Base-by-base conservation (phyloP, 495 filamentous ascomycete species). In the Aspergillus sclerotiicarbonarius region DNA sequence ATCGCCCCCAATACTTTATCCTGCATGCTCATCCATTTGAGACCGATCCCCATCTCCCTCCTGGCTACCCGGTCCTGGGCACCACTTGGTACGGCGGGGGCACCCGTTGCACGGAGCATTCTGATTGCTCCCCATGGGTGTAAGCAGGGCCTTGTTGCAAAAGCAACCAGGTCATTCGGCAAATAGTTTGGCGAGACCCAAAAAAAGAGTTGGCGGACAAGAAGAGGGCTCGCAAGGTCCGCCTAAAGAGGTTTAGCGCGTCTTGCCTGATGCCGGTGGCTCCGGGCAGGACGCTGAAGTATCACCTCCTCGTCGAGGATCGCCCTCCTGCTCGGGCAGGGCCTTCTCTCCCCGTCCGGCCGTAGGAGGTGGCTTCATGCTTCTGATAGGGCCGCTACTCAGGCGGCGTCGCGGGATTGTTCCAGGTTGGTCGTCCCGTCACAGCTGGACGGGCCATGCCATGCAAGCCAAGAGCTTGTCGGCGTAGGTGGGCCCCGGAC, bases 211-310 rank as follows among this genome's bases (percentile, higher is more conserved):
- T 30, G 12, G 37, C 33, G 37, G 20, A 30, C 32, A 51, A 51
- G 54, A 13, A 29, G 39, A 29, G 48, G 55, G 50, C 67, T 72
- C 67, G 67, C 67, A 69, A 70, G 62, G 16, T 52, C 47, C 62
- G 46, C 72, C 65, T 45, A 37, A 67, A 60, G 56, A 35, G 61
- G 64, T 68, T 61, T 69, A 71, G 63, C 29, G 44, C 45, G 10
- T 35, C 51, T 29, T 16, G 10, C 9, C 4, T 35, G 49, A 31
- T 50, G 47, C 51, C 51, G 51, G 20, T 8, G 51, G 10, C 21
- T 19, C 51, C 51, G 51, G 43, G 51, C 20, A 21, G 13, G 30
- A 4, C 0, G 15, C 45, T 15, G 21, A 30, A 35, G 19, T 39
- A 51, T 53, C 33, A 12, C 25, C 25, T 25, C 25, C 25, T 25